A percentile compares a stretch with the other conserved stretches of the same genome.
These are phyloP conservation scores for Neurospora sp. DNA, from an alignment of 495 filamentous ascomycete genomes.

Conservation along the genomic window DNA sequence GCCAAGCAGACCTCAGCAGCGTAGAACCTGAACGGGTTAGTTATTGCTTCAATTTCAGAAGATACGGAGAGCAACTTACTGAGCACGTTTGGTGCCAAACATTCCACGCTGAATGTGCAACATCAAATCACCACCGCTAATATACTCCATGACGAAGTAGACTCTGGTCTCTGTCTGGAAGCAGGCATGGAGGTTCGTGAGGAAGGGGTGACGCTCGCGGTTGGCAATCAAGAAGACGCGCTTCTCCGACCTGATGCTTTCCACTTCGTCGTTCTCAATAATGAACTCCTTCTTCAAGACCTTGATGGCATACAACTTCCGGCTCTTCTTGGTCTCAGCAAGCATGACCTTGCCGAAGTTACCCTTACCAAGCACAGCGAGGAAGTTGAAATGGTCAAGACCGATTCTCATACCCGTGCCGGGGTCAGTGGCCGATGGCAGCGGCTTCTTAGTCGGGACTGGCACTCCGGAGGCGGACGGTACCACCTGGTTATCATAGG, in stretches of 20 bases:
- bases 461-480: slow-evolving; percentile 23
- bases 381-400: slow-evolving; percentile 97
- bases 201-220: slow-evolving; percentile 93
- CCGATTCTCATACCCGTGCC: slow-evolving; percentile 75
- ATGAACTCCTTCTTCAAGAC: slow-evolving; percentile 99
- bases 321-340: slow-evolving; percentile 86
- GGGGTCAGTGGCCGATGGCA: slow-evolving; percentile 48
- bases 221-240: slow-evolving; percentile 95
- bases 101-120: slow-evolving; percentile 95
- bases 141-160: slow-evolving; percentile 99
- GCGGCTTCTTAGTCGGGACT: slow-evolving; percentile 37
- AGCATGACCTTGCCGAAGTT: slow-evolving; percentile 99
- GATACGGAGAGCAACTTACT: slow-evolving; percentile 30
- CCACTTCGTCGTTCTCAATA: slow-evolving; percentile 99
- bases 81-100: slow-evolving; percentile 90
- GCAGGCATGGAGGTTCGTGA: slow-evolving; percentile 91
- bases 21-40: slow-evolving; percentile 51
- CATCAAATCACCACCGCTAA: slow-evolving; percentile 98
- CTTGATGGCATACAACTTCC: slow-evolving; percentile 96
- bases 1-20: slow-evolving; percentile 95
- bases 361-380: slow-evolving; percentile 96
- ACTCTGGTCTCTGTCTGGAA: slow-evolving; percentile 98
- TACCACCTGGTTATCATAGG: slow-evolving; percentile 15
- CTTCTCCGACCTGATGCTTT: slow-evolving; percentile 96
- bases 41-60: background rate